Conservation (phyloP, 1,284 basidiomycete species). For the Leucocoprinus gongylophorus region DNA sequence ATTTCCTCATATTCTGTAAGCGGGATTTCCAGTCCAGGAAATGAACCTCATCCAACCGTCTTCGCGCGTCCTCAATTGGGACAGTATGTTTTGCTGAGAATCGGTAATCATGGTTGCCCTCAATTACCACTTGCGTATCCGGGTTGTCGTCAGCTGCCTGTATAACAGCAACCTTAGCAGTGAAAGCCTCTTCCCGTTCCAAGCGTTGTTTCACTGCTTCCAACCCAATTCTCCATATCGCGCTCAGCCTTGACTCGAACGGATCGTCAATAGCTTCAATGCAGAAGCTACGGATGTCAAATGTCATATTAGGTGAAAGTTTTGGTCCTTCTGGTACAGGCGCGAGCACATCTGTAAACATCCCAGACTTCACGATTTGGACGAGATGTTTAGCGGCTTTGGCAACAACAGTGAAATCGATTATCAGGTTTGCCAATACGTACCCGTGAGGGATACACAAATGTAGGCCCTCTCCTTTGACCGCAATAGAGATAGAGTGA, state of each 20-base stretch:
- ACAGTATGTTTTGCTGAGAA: constrained; percentile 62
- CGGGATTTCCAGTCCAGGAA: constrained; percentile 75
- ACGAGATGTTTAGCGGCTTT: constrained; percentile 67
- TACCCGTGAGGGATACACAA: constrained; percentile 80
- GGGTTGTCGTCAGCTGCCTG: constrained; percentile 31
- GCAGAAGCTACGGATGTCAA: constrained; percentile 56
- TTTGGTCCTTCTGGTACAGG: constrained; percentile 72
- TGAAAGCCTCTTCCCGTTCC: constrained; percentile 78
- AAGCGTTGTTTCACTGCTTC: constrained; percentile 72
- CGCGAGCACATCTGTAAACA: constrained; percentile 41
- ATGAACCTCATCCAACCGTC: constrained; percentile 67
- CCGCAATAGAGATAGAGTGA: constrained; percentile 33
- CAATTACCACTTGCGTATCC: constrained; percentile 18
- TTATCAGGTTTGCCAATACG: constrained; percentile 65
- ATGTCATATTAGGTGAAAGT: constrained; percentile 54
- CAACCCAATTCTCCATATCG: constrained; percentile 74
- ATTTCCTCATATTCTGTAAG: constrained; percentile 32
- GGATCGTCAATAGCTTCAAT: constrained; percentile 87
- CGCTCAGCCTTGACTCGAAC: constrained; percentile 75
- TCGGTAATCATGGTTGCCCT: constrained; percentile 38
- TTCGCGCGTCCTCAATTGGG: constrained; percentile 66
- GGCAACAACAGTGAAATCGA: constrained; percentile 55
- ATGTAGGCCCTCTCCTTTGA: constrained; percentile 61
- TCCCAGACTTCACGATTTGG: constrained; percentile 39
- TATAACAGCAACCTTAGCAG: constrained; percentile 68